Evolutionary conservation across 2,329 filamentous ascomycete species (phyloP).

Genomic region (Ophiostoma novo-ulmi): DNA sequence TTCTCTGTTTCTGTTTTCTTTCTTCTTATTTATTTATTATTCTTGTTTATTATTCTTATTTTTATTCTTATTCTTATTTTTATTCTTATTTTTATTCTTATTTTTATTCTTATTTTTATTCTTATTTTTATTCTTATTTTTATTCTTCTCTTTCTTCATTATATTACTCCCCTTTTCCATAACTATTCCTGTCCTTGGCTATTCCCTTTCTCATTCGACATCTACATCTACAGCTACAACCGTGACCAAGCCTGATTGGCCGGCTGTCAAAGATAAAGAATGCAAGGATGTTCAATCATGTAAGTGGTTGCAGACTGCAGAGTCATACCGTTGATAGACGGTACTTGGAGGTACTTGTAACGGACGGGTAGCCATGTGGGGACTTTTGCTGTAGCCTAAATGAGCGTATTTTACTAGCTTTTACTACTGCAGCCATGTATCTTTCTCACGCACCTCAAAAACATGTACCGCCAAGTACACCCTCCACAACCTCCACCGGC

Average conservation of each 20-base stretch:
- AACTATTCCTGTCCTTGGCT: not conserved
- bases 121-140: not conserved
- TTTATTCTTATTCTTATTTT: not conserved
- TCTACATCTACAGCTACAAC: not conserved
- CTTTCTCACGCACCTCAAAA: not conserved
- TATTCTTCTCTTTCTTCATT: not conserved
- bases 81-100: not conserved
- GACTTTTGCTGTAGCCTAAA: not conserved
- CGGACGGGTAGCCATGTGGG: not conserved
- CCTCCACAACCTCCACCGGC: slow-evolving; percentile 8
- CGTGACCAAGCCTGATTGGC: not conserved
- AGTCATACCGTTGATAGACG: not conserved
- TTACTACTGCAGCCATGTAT: not conserved
- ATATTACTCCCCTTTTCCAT: not conserved
- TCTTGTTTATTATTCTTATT: too few species aligned
- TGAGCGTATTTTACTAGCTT: not conserved
- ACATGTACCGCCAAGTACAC: slow-evolving; percentile 13
- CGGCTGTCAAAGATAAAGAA: slow-evolving; percentile 2
- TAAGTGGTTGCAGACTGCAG: slow-evolving; percentile 12
- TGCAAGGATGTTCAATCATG: not conserved
- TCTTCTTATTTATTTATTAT: not conserved
- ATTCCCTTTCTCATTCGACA: not conserved
- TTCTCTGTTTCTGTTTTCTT: not conserved
- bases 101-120: not conserved
- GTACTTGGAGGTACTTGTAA: not conserved